A percentile compares a stretch with the other conserved stretches of the same genome.
Evolutionary conservation across 768 basidiomycete species (phyloP).

Genomic region (Crassisporium funariophilum): DNA sequence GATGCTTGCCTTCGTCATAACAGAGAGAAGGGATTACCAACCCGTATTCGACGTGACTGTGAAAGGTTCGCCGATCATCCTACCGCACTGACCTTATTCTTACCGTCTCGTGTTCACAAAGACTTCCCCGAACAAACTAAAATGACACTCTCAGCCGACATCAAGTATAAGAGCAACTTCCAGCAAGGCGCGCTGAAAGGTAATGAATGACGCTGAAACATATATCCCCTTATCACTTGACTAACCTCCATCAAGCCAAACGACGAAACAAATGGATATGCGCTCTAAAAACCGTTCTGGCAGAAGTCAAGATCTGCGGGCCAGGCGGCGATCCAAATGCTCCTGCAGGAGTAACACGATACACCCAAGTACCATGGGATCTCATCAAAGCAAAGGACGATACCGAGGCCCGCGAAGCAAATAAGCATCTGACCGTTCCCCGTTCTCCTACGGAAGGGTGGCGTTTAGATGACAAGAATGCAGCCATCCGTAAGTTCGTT

Average conservation of each 20-base stretch:
- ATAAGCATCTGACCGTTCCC: constrained; percentile 22
- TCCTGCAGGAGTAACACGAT: constrained; percentile 54
- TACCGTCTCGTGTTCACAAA: constrained; percentile 24
- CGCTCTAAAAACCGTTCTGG: constrained; percentile 73
- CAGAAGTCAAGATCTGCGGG: constrained; percentile 72
- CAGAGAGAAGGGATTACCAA: constrained; percentile 74
- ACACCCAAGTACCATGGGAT: constrained; percentile 77
- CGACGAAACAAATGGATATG: constrained; percentile 93
- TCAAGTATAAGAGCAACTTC: constrained; percentile 88
- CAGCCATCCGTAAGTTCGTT: constrained; percentile 45
- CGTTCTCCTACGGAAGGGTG: constrained; percentile 43
- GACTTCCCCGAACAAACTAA: constrained; percentile 83
- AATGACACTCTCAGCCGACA: constrained; percentile 75
- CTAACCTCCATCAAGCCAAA: constrained; percentile 46
- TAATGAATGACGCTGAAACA: constrained; percentile 28
- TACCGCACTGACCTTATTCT: constrained; percentile 4
- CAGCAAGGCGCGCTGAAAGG: constrained; percentile 78
- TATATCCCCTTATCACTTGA: not conserved
- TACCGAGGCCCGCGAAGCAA: constrained; percentile 28
- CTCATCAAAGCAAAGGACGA: constrained; percentile 47
- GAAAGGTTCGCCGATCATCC: constrained; percentile 43
- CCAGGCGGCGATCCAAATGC: constrained; percentile 59
- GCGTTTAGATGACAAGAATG: constrained; percentile 54
- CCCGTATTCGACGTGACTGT: constrained; percentile 75
- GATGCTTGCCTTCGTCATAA: constrained; percentile 79